Evolutionary conservation across 345 rosid genomes (phyloP), one percentile per base, ranked within the genome.

Genomic region (Angophora floribunda): DNA sequence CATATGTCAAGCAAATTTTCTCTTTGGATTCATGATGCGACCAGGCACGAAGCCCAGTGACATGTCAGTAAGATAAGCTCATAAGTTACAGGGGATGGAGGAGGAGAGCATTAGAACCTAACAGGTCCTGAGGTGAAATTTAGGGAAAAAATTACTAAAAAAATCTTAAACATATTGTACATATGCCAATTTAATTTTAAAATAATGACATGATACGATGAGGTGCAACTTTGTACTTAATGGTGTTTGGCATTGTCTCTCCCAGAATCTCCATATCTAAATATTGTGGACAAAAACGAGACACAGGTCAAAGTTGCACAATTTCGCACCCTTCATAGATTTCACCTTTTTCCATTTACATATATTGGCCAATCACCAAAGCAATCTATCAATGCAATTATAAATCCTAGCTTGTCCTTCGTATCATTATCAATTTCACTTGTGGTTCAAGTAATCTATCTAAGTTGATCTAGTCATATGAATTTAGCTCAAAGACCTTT

Each of bases 141-240:
- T 55, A 55, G 28, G 21, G 24, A 28, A 55, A 55, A 55, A 55
- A 55, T 55, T 55, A 55, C 26, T 21, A 0, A 22, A 55, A 53
- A 55, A 22, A 28, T 1, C 28, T 22, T 55, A 22, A 55, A 55
- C 22, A 55, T 55, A 55, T 55, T 55, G 3, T 22, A 22, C 0
- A 0, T 11, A 55, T 0, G 13, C 0, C 0, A 0, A 36, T 36
- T 70, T 26, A 36, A 9, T 26, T 26, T 13, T 70, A 2, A 70
- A 70, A 36, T 0, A 0, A 70, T 36, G 82, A 70, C 14, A 36
- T 9, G 82, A 36, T 47, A 19, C 82, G 1, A 70, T 11, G 2
- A 9, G 4, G 47, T 4, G 10, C 0, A 36, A 70, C 24, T 36
- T 57, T 57, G 12, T 57, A 22, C n/a, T 3, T 4, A 36, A n/a